Evolutionary conservation across 768 basidiomycete species (phyloP), one percentile per base, ranked within the genome.

Genomic region (Rhizopogon salebrosus): DNA sequence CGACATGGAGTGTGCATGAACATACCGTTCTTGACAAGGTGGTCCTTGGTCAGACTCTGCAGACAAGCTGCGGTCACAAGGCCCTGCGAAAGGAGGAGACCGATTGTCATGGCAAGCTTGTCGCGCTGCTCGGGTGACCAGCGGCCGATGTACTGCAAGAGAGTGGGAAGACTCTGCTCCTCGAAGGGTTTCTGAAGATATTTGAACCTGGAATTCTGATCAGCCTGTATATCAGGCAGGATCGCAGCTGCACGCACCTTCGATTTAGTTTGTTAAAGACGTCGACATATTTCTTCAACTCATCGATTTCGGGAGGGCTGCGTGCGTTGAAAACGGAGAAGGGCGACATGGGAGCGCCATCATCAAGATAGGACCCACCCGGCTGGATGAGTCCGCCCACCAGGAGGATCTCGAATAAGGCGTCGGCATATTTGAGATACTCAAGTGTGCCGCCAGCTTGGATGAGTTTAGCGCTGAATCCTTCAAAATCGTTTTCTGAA

Each of bases 161-260:
- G 78, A 41, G 79, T 79, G 3, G 92, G 91, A 13, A 98, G 79
- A 51, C 90, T 80, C 34, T 78, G 80, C 67, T 85, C 87, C 70
- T 98, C 95, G 43, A 99, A 84, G 40, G 95, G 93, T 71, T 88
- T 93, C 72, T 98, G 95, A 62, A 99, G 90, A 79, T 98, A 99
- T 72, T 98, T 98, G 80, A 98, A 98, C 74, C 94, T 95, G 64
- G 35, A 51, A 39, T 34, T 34, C 20, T 18, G 43, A 54, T 35
- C 39, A 58, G 48, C 58, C 29, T 23, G 18, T n/a, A 59, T 48
- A 31, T 3, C 10, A 41, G 52, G 52, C 45, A 54, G 56, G 54
- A 58, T 16, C 26, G 0, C 20, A 20, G 51, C 34, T 27, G 10
- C 31, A 57, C 70, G 52, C 62, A 91, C 93, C 95, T 87, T 73